These are phyloP conservation scores for Peterozyma toletana DNA, from an alignment of 805 yeast genomes.

Conservation along the genomic window DNA sequence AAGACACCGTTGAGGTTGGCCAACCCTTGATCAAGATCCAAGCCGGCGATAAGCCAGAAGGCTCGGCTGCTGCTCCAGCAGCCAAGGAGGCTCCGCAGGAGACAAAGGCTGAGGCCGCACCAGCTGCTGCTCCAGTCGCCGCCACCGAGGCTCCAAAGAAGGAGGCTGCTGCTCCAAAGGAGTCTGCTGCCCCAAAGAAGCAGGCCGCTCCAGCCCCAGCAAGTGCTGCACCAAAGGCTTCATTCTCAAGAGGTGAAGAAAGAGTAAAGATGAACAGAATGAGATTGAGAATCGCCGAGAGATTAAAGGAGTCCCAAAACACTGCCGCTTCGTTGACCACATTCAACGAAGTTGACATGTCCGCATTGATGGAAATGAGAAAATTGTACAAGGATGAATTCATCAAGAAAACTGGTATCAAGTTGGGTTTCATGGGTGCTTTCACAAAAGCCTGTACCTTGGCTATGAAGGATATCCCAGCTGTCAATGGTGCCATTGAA, in stretches of 20 bases:
- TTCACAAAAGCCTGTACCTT: constrained; percentile 89
- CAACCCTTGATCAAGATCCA: constrained; percentile 86
- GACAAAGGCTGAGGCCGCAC: constrained; percentile 23
- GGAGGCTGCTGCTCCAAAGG: constrained; percentile 16
- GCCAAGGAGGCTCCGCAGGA: constrained; percentile 22
- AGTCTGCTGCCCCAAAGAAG: constrained; percentile 8
- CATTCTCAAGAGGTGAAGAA: constrained; percentile 79
- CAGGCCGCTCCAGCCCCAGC: constrained; percentile 23
- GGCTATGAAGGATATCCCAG: constrained; percentile 92
- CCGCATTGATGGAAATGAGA: constrained; percentile 86
- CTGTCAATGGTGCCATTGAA: constrained; percentile 93
- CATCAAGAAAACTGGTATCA: constrained; percentile 86
- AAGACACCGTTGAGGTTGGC: constrained; percentile 93
- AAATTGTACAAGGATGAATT: constrained; percentile 95
- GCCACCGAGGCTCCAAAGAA: constrained; percentile 16
- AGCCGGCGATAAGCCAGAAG: constrained; percentile 66
- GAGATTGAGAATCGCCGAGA: constrained; percentile 98
- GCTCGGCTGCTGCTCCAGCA: constrained; percentile 34
- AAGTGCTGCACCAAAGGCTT: constrained; percentile 26
- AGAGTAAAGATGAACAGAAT: constrained; percentile 98
- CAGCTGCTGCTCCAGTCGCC: constrained; percentile 15
- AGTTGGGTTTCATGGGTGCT: constrained; percentile 98
- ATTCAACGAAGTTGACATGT: constrained; percentile 97
- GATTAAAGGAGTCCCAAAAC: constrained; percentile 98
- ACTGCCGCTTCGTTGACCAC: constrained; percentile 98